Evolutionary conservation across 2,329 filamentous ascomycete genomes (phyloP).

Genomic region (Penicillium decumbens): DNA sequence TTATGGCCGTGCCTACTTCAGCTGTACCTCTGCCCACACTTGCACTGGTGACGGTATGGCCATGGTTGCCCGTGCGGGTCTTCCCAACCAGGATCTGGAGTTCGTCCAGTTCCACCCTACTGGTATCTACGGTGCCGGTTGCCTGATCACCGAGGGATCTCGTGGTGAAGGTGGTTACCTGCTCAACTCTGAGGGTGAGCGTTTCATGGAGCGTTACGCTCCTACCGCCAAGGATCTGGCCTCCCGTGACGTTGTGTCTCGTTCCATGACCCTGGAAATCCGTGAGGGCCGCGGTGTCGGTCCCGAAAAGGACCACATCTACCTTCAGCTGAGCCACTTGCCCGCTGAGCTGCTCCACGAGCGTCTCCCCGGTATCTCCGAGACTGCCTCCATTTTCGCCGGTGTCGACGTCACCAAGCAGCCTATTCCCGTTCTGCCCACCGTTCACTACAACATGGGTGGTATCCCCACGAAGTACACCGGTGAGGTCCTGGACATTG

Average conservation of each 20-base stretch:
- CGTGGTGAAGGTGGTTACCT: conserved; percentile 98
- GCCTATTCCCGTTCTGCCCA: conserved; percentile 92
- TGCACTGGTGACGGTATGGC: conserved; percentile 99
- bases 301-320: conserved; percentile 96
- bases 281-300: conserved; percentile 95
- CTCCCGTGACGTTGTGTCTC: conserved; percentile 90
- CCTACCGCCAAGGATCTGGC: conserved; percentile 97
- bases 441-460: conserved; percentile 99
- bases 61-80: conserved; percentile 95
- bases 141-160: conserved; percentile 95
- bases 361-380: conserved; percentile 95
- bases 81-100: conserved; percentile 98
- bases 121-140: conserved; percentile 97
- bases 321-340: conserved; percentile 93
- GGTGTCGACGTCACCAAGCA: conserved; percentile 97
- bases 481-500: conserved; percentile 87
- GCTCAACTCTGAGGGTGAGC: conserved; percentile 94
- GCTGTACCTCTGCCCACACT: conserved; percentile 95
- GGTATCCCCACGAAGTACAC: conserved; percentile 98
- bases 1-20: conserved; percentile 97
- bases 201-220: conserved; percentile 98
- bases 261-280: conserved; percentile 98
- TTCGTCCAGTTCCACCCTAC: conserved; percentile 99
- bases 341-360: conserved; percentile 89
- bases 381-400: conserved; percentile 95